Conservation (phyloP, 2,329 filamentous ascomycete species). For the Aspergillus clavatus region DNA sequence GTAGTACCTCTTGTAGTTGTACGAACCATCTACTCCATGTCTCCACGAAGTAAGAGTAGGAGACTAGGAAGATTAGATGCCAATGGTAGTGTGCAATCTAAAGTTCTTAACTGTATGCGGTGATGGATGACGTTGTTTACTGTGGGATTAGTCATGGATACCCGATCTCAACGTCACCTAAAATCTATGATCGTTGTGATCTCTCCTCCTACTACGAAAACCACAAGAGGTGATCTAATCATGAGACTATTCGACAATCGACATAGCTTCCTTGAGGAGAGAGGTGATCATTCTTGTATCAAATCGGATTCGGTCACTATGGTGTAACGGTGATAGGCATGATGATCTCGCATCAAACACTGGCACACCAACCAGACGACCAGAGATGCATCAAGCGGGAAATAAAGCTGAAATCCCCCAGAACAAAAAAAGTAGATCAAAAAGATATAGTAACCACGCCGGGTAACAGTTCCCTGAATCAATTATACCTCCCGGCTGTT, state of each 20-base stretch:
- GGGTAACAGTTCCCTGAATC: conserved; percentile 9
- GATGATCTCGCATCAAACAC: not conserved
- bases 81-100: too few relatives aligned
- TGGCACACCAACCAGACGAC: conserved; percentile 4
- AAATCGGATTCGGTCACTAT: not conserved
- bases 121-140: not conserved
- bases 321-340: not conserved
- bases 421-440: not conserved
- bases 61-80: too few relatives aligned
- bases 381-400: not conserved
- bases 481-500: conserved; percentile 6
- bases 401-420: too few relatives aligned
- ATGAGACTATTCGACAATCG: not conserved
- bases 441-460: not conserved
- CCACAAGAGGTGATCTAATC: not conserved
- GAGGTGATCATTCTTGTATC: not conserved
- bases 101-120: not conserved
- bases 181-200: not conserved
- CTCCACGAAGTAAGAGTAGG: too few relatives aligned
- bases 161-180: not conserved
- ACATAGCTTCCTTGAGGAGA: not conserved
- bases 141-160: not conserved
- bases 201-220: not conserved
- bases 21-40: too few relatives aligned
- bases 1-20: too few relatives aligned